Evolutionary conservation across 495 filamentous ascomycete species (phyloP).

Genomic region (Aspergillus kassunensis): DNA sequence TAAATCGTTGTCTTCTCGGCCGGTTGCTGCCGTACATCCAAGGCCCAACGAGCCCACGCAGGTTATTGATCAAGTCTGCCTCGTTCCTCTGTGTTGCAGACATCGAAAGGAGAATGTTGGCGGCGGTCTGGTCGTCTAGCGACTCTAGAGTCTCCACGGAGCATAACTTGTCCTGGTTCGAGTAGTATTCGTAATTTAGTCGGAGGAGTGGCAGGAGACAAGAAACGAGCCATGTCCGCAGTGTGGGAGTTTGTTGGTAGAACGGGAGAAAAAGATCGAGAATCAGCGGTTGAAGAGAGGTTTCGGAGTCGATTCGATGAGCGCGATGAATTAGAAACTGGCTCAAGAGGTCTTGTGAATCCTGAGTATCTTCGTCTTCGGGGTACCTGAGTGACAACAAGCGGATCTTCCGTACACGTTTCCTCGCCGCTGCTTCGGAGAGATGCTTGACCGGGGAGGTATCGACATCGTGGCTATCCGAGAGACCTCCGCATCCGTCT

Average conservation of each 20-base stretch:
- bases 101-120: conserved; percentile 66
- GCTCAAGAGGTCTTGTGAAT: conserved; percentile 53
- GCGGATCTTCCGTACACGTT: conserved; percentile 65
- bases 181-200: conserved; percentile 81
- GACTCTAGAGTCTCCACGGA: conserved; percentile 58
- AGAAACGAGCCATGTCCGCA: conserved; percentile 75
- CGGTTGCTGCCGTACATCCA: conserved; percentile 73
- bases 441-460: conserved; percentile 56
- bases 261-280: conserved; percentile 72
- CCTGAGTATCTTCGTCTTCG: conserved; percentile 38
- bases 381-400: conserved; percentile 57
- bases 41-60: conserved; percentile 72
- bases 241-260: conserved; percentile 57
- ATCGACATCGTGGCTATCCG: conserved; percentile 45
- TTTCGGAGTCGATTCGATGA: conserved; percentile 71
- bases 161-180: conserved; percentile 48
- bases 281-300: conserved; percentile 68
- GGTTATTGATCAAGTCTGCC: conserved; percentile 59
- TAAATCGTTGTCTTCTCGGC: conserved; percentile 55
- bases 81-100: conserved; percentile 41
- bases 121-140: conserved; percentile 55
- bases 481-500: conserved; percentile 30
- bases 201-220: conserved; percentile 73
- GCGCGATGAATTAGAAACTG: conserved; percentile 74
- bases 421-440: conserved; percentile 60